Conservation (phyloP, 352 stramenopile genomes). For the Pythium aristosporum region DNA sequence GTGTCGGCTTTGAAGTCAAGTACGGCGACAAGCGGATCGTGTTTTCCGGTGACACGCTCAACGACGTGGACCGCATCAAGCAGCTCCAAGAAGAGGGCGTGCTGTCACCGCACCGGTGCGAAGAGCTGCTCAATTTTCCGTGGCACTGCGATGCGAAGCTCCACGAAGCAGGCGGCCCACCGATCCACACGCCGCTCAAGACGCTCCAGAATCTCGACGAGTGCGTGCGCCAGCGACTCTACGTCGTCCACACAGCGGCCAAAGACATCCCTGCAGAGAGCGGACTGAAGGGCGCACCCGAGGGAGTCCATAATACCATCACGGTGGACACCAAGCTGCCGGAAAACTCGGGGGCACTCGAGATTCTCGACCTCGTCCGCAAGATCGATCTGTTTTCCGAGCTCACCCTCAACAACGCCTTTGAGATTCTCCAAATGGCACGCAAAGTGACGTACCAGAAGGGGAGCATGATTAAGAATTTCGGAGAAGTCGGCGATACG, state of each 20-base stretch:
- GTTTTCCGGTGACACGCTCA: constrained; percentile 95
- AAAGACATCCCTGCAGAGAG: constrained; percentile 74
- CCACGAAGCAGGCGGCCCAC: constrained; percentile 93
- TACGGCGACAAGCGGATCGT: constrained; percentile 95
- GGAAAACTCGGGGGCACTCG: constrained; percentile 73
- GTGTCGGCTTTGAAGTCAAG: constrained; percentile 92
- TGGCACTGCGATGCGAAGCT: constrained; percentile 93
- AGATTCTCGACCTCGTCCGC: constrained; percentile 83
- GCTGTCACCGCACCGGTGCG: constrained; percentile 75
- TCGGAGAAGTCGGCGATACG: constrained; percentile 49
- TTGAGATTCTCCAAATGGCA: constrained; percentile 85
- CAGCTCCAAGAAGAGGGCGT: constrained; percentile 83
- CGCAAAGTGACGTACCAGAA: constrained; percentile 68
- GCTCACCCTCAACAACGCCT: constrained; percentile 82
- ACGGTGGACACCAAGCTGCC: constrained; percentile 72
- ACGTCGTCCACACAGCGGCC: constrained; percentile 93
- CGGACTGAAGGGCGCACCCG: constrained; percentile 85
- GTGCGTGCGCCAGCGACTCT: constrained; percentile 89
- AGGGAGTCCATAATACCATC: constrained; percentile 89
- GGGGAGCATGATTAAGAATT: constrained; percentile 46
- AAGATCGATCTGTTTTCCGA: constrained; percentile 84
- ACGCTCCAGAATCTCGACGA: constrained; percentile 90
- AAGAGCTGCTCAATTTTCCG: constrained; percentile 93
- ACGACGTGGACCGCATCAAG: constrained; percentile 91
- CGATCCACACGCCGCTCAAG: constrained; percentile 95